Evolutionary conservation across 2,329 filamentous ascomycete species (phyloP).

Genomic region (Orbilia quercus): DNA sequence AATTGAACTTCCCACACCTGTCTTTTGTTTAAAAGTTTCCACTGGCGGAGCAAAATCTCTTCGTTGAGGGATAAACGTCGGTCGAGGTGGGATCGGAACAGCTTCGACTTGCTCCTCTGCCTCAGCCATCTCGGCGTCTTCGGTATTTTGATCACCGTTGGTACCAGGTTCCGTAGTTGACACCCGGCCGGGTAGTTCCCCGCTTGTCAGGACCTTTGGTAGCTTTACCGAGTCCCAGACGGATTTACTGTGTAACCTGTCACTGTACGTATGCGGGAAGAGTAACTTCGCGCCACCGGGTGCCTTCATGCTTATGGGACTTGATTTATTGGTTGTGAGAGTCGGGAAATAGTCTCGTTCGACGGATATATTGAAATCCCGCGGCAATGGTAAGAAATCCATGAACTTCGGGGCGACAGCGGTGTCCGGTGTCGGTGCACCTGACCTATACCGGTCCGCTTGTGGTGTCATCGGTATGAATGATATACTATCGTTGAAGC

Average conservation of each 20-base stretch:
- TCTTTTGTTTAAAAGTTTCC: constrained; percentile 20
- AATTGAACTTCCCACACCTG: constrained; percentile 39
- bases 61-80: not conserved
- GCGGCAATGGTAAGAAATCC: constrained; percentile 36
- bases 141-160: constrained; percentile 58
- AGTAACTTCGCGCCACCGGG: constrained; percentile 8
- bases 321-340: not conserved
- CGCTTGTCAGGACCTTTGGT: constrained; percentile 39
- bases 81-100: constrained; percentile 19
- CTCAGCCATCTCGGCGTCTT: constrained; percentile 62
- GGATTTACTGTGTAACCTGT: constrained; percentile 24
- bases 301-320: not conserved
- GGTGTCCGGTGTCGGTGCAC: constrained; percentile 94
- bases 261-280: constrained; percentile 47
- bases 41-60: not conserved
- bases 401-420: constrained; percentile 64
- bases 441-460: constrained; percentile 71
- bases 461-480: constrained; percentile 49
- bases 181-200: constrained; percentile 26
- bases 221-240: constrained; percentile 37
- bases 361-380: constrained; percentile 33
- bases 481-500: constrained; percentile 26
- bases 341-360: constrained; percentile 43
- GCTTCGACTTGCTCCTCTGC: constrained; percentile 13
- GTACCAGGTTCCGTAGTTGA: constrained; percentile 46